Evolutionary conservation across 2,329 filamentous ascomycete genomes (phyloP).

Genomic region (Lomentospora prolificans): DNA sequence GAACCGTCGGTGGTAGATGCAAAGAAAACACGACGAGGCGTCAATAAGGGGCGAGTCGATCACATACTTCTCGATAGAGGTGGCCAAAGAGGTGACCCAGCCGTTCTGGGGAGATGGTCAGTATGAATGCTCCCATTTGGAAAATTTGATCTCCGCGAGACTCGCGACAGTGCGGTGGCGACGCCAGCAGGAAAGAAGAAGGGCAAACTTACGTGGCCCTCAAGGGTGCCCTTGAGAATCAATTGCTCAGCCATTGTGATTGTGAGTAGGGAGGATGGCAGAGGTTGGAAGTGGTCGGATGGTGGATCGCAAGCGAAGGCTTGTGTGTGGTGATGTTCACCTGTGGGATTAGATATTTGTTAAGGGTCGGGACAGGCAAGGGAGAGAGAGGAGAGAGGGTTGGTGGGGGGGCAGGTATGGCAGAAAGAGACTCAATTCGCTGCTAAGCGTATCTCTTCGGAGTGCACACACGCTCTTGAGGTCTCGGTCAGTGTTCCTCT

Average conservation of each 20-base stretch:
- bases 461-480: not conserved
- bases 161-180: conserved; percentile 5
- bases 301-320: conserved; percentile 1
- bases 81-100: conserved; percentile 98
- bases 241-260: conserved; percentile 77
- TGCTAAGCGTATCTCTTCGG: not conserved
- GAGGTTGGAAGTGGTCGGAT: not conserved
- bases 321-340: conserved; percentile 4
- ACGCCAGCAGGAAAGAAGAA: not conserved
- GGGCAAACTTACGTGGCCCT: conserved; percentile 70
- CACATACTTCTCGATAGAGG: conserved; percentile 94
- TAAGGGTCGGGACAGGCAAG: not conserved
- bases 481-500: not conserved
- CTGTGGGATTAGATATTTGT: conserved; percentile 4
- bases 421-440: conserved; percentile 1
- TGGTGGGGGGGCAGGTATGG: not conserved
- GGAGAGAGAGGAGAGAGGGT: conserved; percentile 1
- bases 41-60: conserved; percentile 18
- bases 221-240: conserved; percentile 92
- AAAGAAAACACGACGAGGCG: no score
- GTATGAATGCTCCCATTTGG: not conserved
- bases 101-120: conserved; percentile 50
- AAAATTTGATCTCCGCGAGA: conserved; percentile 12
- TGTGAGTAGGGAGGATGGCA: conserved; percentile 3
- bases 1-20: no score